Evolutionary conservation across 2,329 filamentous ascomycete genomes (phyloP).

Genomic region (Teratosphaeria zuluensis): DNA sequence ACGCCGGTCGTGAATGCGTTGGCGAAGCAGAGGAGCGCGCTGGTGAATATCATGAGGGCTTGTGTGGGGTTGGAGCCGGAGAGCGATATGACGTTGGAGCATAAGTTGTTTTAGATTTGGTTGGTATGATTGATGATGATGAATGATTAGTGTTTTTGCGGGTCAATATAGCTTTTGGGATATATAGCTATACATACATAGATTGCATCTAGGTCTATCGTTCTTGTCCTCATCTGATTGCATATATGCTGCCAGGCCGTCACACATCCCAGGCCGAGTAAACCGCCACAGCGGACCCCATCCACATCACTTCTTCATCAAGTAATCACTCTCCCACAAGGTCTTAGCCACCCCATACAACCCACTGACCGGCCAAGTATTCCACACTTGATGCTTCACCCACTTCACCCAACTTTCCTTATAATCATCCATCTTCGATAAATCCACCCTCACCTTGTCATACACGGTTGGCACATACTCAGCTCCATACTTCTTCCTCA

Average conservation of each 20-base stretch:
- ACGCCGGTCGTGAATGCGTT: conserved; percentile 93
- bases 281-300: not conserved
- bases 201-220: not conserved
- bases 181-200: not conserved
- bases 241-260: too few relatives aligned
- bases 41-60: conserved; percentile 98
- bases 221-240: not conserved
- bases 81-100: conserved; percentile 97
- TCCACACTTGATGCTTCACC: conserved; percentile 21
- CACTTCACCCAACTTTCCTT: conserved; percentile 22
- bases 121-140: not conserved
- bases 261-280: not conserved
- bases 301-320: conserved; percentile 6
- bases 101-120: conserved; percentile 65
- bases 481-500: conserved; percentile 55
- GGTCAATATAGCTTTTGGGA: not conserved
- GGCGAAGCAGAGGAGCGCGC: conserved; percentile 85
- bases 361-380: conserved; percentile 29
- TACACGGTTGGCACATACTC: conserved; percentile 55
- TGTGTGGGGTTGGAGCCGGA: conserved; percentile 95
- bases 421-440: conserved; percentile 14
- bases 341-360: conserved; percentile 31
- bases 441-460: conserved; percentile 57
- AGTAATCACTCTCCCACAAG: conserved; percentile 12
- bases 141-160: too few relatives aligned